Conservation (phyloP, 2,329 filamentous ascomycete species). For the Monilinia fructigena region DNA sequence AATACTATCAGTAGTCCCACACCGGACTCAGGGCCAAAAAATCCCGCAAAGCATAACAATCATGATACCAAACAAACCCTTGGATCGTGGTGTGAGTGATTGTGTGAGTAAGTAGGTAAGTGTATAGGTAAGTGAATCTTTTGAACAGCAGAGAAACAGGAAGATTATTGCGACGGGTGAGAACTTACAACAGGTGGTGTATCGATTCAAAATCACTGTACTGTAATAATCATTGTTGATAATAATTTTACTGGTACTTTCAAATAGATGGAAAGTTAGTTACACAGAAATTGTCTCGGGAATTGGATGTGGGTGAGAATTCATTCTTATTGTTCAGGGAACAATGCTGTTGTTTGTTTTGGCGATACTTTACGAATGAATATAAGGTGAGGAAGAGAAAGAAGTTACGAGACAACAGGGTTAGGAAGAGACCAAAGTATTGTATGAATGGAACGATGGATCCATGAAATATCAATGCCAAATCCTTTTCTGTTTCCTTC, state of each 20-base stretch:
- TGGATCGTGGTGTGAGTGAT: constrained; percentile 2
- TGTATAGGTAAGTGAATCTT: not conserved
- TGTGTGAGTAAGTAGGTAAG: too few species aligned
- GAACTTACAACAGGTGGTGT: constrained; percentile 20
- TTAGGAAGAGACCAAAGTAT: not conserved
- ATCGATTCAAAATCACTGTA: not conserved
- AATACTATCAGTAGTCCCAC: not conserved
- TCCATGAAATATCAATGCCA: not conserved
- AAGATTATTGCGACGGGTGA: constrained; percentile 1
- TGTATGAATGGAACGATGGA: not conserved
- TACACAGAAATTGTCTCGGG: constrained; percentile 6
- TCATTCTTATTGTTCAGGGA: constrained; percentile 16
- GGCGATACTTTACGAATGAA: constrained; percentile 7
- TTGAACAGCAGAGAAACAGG: constrained; percentile 7
- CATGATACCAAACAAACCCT: constrained; percentile 4
- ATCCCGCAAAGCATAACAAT: constrained; percentile 5
- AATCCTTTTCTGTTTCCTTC: constrained; percentile 6
- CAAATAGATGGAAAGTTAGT: constrained; percentile 4
- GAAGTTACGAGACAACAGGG: not conserved
- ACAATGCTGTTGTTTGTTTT: constrained; percentile 16
- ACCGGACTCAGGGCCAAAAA: constrained; percentile 16
- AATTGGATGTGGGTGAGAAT: constrained; percentile 7
- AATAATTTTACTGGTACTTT: not conserved
- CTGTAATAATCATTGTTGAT: not conserved
- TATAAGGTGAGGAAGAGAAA: not conserved